Evolutionary conservation across 2,329 filamentous ascomycete species (phyloP).

Genomic region (Orbilia javanica): DNA sequence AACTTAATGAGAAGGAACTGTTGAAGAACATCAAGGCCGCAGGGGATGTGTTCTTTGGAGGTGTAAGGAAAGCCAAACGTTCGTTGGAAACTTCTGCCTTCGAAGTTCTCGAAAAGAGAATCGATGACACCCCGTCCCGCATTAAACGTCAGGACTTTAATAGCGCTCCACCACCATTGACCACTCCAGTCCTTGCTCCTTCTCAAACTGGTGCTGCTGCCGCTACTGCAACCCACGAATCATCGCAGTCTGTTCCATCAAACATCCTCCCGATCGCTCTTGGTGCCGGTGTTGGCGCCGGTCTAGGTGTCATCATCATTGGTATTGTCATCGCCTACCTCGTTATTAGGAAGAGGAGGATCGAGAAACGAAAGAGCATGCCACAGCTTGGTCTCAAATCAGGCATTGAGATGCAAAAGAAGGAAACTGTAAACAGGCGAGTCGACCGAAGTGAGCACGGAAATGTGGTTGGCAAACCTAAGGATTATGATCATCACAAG

Average conservation of each 20-base stretch:
- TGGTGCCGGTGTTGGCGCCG: slow-evolving; percentile 52
- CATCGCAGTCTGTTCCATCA: neutral
- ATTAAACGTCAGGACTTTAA: slow-evolving; percentile 39
- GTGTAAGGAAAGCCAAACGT: slow-evolving; percentile 1
- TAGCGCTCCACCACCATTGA: slow-evolving; percentile 46
- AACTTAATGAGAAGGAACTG: slow-evolving; percentile 9
- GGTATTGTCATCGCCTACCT: slow-evolving; percentile 44
- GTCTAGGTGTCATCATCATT: slow-evolving; percentile 48
- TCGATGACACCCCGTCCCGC: slow-evolving; percentile 6
- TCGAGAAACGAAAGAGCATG: slow-evolving; percentile 51
- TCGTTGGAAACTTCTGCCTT: neutral
- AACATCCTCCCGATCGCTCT: slow-evolving; percentile 52
- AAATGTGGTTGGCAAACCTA: slow-evolving; percentile 50
- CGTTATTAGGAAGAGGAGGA: slow-evolving; percentile 55
- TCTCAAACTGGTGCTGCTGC: neutral
- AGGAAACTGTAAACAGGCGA: slow-evolving; percentile 6
- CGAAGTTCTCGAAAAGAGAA: neutral
- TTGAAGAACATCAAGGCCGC: slow-evolving; percentile 9
- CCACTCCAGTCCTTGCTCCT: slow-evolving; percentile 31
- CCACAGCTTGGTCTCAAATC: slow-evolving; percentile 18
- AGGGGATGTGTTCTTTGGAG: slow-evolving; percentile 2
- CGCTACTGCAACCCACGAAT: neutral
- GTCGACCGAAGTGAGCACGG: slow-evolving; percentile 44
- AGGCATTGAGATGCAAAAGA: slow-evolving; percentile 36
- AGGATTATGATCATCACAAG: slow-evolving; percentile 18